Evolutionary conservation across 176 grass and related monocot species (phyloP).

Genomic region (Rhipidocladum racemiflorum): DNA sequence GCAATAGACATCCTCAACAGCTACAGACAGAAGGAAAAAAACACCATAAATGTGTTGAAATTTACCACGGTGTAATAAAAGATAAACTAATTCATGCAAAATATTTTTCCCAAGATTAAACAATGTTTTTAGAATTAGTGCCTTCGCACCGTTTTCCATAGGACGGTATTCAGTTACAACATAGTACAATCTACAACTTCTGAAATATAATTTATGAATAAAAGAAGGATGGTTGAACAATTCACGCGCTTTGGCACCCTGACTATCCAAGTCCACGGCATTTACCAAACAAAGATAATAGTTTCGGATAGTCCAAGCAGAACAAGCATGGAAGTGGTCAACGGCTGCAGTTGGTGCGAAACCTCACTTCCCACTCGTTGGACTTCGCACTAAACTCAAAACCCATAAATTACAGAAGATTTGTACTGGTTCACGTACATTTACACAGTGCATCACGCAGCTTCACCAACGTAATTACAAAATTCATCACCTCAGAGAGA

Average conservation of each 20-base stretch:
- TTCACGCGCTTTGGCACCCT: conserved; percentile 29
- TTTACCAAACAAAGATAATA: conserved; percentile 24
- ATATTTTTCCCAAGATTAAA: neutral
- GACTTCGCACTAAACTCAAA: neutral
- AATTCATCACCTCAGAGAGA: neutral
- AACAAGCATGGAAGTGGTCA: conserved; percentile 2
- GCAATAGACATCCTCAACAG: neutral
- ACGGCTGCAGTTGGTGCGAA: conserved; percentile 18
- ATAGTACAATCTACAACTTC: neutral
- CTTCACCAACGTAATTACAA: neutral
- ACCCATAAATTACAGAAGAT: conserved; percentile 13
- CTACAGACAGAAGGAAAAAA: neutral
- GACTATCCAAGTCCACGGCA: conserved; percentile 21
- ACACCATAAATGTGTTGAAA: neutral
- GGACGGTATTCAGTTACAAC: neutral
- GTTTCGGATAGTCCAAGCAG: neutral
- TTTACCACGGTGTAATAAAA: neutral
- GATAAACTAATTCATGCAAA: neutral
- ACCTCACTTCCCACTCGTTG: neutral
- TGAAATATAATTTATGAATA: neutral
- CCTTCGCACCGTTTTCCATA: neutral
- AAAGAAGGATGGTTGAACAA: conserved; percentile 6
- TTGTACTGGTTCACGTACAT: neutral
- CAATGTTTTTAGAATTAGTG: neutral
- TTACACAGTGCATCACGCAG: neutral